These are phyloP conservation scores for Annona cherimola DNA, from an alignment of 164 flowering plant species.

Conservation along the genomic window DNA sequence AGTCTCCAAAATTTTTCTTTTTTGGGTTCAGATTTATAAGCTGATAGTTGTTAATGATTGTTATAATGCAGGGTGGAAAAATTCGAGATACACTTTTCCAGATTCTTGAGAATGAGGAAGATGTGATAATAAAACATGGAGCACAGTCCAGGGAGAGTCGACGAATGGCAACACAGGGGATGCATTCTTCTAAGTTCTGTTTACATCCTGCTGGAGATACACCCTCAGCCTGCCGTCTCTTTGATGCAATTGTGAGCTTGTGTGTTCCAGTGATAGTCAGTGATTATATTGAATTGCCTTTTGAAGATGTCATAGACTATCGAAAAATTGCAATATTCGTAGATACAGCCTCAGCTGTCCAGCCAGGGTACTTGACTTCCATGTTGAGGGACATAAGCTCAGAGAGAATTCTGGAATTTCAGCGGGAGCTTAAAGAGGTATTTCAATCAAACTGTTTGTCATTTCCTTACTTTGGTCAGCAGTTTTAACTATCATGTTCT, in stretches of 20 bases:
- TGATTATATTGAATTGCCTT: constrained; percentile 86
- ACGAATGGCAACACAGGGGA: constrained; percentile 84
- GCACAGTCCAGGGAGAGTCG: constrained; percentile 93
- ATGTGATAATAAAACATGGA: constrained; percentile 85
- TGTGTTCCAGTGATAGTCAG: constrained; percentile 92
- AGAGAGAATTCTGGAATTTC: constrained; percentile 59
- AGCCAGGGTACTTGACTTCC: constrained; percentile 58
- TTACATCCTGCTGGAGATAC: constrained; percentile 99
- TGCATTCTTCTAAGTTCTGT: constrained; percentile 96
- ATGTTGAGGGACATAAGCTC: constrained; percentile 46
- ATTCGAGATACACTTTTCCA: constrained; percentile 87
- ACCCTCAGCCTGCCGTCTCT: constrained; percentile 97
- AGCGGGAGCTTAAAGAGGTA: constrained; percentile 67
- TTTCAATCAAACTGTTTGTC: not conserved
- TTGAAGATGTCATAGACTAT: constrained; percentile 90
- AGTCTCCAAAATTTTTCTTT: not conserved
- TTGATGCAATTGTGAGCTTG: constrained; percentile 96
- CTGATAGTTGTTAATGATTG: not conserved
- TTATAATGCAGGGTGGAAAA: constrained; percentile 75
- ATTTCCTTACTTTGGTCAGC: not conserved
- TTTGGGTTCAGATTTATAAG: not conserved
- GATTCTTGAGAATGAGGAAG: constrained; percentile 69
- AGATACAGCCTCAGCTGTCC: constrained; percentile 53
- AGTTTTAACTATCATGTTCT: not conserved
- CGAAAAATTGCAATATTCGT: constrained; percentile 82